Conservation (phyloP, 2,329 filamentous ascomycete genomes). For the Lasiodiplodia citricola region DNA sequence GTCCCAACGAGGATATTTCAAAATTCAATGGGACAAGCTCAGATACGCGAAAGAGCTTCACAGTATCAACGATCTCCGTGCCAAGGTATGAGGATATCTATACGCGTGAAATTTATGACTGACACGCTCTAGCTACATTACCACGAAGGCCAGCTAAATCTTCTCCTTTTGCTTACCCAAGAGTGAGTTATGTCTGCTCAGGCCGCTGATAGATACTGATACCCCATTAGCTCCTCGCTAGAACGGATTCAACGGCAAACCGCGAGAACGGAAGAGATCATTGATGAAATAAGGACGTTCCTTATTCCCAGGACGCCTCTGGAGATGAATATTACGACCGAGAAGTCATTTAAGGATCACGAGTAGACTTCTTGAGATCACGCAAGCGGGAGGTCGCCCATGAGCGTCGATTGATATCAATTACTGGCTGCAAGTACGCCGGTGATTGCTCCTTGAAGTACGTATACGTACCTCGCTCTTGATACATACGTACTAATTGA, state of each 20-base stretch:
- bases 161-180: background rate
- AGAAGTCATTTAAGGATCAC: background rate
- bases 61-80: background rate
- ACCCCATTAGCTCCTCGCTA: background rate
- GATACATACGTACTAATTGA: too few species aligned
- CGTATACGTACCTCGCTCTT: too few species aligned
- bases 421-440: background rate
- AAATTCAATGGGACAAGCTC: background rate
- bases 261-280: background rate
- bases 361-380: background rate
- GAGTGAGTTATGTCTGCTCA: background rate
- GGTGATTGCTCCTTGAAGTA: background rate
- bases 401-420: background rate
- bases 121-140: background rate
- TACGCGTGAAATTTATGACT: too few species aligned
- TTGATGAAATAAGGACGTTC: background rate
- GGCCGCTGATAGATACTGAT: background rate
- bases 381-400: background rate
- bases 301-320: background rate
- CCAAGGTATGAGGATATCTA: background rate
- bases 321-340: background rate
- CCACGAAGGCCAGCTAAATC: background rate
- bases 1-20: background rate
- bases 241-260: background rate
- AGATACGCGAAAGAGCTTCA: background rate